Evolutionary conservation across 2,329 filamentous ascomycete species (phyloP).

Genomic region (Diaporthe sp.): DNA sequence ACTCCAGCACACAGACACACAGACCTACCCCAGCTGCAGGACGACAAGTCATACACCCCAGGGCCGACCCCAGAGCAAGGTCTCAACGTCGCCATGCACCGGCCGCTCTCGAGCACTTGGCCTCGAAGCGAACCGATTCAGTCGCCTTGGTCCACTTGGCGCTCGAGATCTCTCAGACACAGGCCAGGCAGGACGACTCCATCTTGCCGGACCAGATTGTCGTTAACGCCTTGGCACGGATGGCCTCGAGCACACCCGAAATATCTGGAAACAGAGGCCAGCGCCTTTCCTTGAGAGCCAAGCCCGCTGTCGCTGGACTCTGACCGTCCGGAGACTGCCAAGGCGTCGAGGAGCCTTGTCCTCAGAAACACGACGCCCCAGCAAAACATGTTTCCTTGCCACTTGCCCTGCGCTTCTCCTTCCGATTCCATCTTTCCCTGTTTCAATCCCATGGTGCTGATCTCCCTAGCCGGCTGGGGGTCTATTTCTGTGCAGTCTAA

Average conservation of each 20-base stretch:
- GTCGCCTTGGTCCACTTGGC: slow-evolving; percentile 30
- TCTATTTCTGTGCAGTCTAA: not conserved
- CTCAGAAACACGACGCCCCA: slow-evolving; percentile 22
- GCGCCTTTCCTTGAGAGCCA: slow-evolving; percentile 34
- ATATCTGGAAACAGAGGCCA: slow-evolving; percentile 29
- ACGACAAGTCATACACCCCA: slow-evolving; percentile 17
- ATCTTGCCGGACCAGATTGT: slow-evolving; percentile 1
- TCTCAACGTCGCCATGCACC: slow-evolving; percentile 7
- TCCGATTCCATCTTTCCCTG: slow-evolving; percentile 27
- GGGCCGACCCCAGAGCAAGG: slow-evolving; percentile 21
- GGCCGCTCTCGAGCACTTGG: slow-evolving; percentile 30
- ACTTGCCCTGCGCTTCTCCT: slow-evolving; percentile 20
- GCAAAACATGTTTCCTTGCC: slow-evolving; percentile 38
- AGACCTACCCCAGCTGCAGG: slow-evolving; percentile 16
- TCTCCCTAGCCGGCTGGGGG: slow-evolving; percentile 23
- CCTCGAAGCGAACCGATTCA: slow-evolving; percentile 29
- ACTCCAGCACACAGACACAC: slow-evolving; percentile 14
- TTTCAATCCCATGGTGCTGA: slow-evolving; percentile 32
- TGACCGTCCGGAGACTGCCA: slow-evolving; percentile 40
- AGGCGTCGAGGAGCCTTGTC: slow-evolving; percentile 37
- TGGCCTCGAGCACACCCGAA: slow-evolving; percentile 32
- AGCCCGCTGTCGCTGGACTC: slow-evolving; percentile 34
- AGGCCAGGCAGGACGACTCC: not conserved
- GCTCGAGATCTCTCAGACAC: slow-evolving; percentile 28
- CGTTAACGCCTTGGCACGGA: slow-evolving; percentile 26